Conservation (phyloP, 1,284 basidiomycete genomes). For the Lignosus rhinocerotis region DNA sequence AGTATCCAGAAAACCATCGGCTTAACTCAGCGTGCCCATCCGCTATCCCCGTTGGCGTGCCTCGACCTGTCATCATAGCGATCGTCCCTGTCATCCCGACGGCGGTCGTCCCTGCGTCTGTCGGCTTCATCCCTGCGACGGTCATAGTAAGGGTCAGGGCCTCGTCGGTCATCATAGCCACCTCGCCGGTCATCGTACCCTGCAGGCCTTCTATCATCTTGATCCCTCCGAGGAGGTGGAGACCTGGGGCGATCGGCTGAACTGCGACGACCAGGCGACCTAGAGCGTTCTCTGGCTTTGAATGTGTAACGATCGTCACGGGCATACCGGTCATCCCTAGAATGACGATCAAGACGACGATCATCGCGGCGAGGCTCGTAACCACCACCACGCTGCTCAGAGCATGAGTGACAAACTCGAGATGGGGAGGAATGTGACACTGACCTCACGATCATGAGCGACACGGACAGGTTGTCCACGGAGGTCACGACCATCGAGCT, state of each 20-base stretch:
- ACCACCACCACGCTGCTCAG: slow-evolving; percentile 62
- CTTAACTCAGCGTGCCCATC: slow-evolving; percentile 34
- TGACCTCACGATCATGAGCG: slow-evolving; percentile 63
- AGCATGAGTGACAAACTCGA: neutral
- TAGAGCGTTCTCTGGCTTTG: slow-evolving; percentile 65
- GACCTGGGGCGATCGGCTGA: slow-evolving; percentile 74
- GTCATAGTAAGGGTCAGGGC: slow-evolving; percentile 76
- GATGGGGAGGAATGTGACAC: slow-evolving; percentile 29
- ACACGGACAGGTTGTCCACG: slow-evolving; percentile 81
- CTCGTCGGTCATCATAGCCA: slow-evolving; percentile 72
- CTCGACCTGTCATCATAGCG: slow-evolving; percentile 73
- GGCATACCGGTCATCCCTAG: slow-evolving; percentile 44
- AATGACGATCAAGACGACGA: slow-evolving; percentile 49
- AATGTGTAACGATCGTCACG: slow-evolving; percentile 35
- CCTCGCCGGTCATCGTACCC: slow-evolving; percentile 84
- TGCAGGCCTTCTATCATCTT: slow-evolving; percentile 76
- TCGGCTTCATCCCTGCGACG: slow-evolving; percentile 75
- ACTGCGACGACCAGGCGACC: slow-evolving; percentile 64
- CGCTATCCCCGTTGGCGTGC: slow-evolving; percentile 70
- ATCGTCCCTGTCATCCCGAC: slow-evolving; percentile 78
- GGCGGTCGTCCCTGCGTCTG: slow-evolving; percentile 68
- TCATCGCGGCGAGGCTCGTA: slow-evolving; percentile 37
- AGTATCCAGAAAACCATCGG: slow-evolving; percentile 23
- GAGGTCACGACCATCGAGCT: slow-evolving; percentile 80
- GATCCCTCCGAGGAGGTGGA: slow-evolving; percentile 66